Evolutionary conservation across 202 grass and related monocot species (phyloP).

Genomic region (Setaria viridis): DNA sequence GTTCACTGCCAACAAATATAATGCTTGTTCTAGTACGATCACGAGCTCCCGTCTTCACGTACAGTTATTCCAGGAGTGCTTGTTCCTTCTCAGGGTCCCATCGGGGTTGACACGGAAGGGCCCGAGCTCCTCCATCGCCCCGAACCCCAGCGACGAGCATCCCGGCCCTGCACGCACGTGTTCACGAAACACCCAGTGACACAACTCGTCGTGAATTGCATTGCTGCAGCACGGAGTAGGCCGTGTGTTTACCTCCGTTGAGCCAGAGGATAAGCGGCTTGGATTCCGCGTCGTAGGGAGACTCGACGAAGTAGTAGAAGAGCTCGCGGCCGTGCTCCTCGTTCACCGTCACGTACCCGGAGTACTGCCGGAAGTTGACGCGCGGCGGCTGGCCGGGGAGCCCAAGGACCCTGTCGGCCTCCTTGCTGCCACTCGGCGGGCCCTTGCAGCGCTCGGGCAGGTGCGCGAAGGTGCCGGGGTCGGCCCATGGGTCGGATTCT

Average conservation of each 20-base stretch:
- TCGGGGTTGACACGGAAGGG: constrained; percentile 63
- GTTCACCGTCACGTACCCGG: constrained; percentile 66
- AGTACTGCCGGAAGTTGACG: constrained; percentile 59
- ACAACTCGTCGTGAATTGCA: neutral
- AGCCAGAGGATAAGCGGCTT: constrained; percentile 79
- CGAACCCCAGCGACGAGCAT: constrained; percentile 70
- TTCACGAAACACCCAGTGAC: neutral
- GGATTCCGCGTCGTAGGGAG: constrained; percentile 28
- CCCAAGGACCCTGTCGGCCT: constrained; percentile 41
- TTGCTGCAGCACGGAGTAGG: neutral
- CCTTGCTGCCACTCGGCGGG: constrained; percentile 34
- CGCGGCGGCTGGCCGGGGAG: constrained; percentile 63
- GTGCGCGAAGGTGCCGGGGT: neutral
- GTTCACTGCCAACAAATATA: neutral
- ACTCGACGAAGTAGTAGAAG: constrained; percentile 79
- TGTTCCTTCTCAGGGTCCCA: constrained; percentile 54
- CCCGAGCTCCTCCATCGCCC: constrained; percentile 67
- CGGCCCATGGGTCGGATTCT: constrained; percentile 24
- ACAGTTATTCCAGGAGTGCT: constrained; percentile 69
- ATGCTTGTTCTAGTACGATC: neutral
- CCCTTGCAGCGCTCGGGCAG: neutral
- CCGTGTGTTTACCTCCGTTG: constrained; percentile 58
- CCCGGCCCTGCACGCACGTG: constrained; percentile 50
- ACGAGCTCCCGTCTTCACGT: neutral
- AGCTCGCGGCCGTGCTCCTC: constrained; percentile 46